Evolutionary conservation across 2,329 filamentous ascomycete genomes (phyloP).

Genomic region (Neurospora sp.): DNA sequence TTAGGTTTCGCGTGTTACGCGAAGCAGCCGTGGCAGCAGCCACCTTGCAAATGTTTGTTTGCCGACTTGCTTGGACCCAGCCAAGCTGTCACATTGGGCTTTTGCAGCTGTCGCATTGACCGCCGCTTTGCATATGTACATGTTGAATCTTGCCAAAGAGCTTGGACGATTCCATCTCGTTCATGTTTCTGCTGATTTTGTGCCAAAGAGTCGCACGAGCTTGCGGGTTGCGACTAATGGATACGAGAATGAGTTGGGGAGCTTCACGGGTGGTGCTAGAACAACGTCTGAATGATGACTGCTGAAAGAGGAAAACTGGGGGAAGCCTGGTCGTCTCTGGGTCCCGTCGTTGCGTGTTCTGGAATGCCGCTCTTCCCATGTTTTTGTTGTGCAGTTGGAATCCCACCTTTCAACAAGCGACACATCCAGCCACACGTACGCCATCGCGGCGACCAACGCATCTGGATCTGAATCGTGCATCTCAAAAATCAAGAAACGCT

Average conservation of each 20-base stretch:
- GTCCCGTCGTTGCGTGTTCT: background rate
- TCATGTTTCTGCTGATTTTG: background rate
- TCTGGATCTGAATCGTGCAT: background rate
- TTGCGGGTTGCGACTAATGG: background rate
- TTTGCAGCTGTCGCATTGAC: background rate
- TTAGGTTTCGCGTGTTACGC: background rate
- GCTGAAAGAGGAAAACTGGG: background rate
- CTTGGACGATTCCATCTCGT: slow-evolving; percentile 26
- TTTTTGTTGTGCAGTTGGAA: background rate
- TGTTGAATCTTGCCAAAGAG: background rate
- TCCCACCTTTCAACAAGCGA: background rate
- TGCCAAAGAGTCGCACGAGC: background rate
- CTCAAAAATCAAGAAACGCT: background rate
- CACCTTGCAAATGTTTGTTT: background rate
- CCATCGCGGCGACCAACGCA: background rate
- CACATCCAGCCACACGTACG: background rate
- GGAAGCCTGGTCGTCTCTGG: background rate
- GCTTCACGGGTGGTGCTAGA: background rate
- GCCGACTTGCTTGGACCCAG: background rate
- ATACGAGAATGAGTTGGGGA: background rate
- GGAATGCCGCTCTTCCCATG: background rate
- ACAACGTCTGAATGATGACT: background rate
- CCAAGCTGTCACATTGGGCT: background rate
- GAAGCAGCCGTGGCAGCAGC: background rate
- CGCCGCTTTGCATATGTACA: background rate